These are phyloP conservation scores for Gossypium trilobum DNA, from an alignment of 441 rosid species.

Conservation along the genomic window DNA sequence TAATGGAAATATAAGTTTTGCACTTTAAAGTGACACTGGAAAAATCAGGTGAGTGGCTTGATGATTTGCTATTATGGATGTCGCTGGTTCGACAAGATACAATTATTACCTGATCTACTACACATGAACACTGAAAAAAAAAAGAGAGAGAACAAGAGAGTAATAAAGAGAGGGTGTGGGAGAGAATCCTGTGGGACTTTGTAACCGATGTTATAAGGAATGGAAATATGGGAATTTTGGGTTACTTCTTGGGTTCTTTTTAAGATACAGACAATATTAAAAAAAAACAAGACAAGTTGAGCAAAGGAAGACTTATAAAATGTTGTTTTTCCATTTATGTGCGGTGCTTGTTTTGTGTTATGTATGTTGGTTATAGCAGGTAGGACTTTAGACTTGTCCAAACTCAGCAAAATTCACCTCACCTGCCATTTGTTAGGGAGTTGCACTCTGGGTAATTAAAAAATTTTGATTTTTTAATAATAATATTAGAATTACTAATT, in stretches of 20 bases:
- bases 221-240: neutral
- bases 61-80: conserved; percentile 13
- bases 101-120: conserved; percentile 13
- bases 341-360: neutral
- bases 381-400: conserved; percentile 18
- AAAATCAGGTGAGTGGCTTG: conserved; percentile 5
- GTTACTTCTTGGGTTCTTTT: neutral
- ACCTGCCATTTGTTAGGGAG: conserved; percentile 28
- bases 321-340: neutral
- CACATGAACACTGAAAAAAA: neutral
- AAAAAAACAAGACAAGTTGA: neutral
- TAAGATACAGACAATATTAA: neutral
- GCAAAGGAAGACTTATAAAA: neutral
- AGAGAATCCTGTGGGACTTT: neutral
- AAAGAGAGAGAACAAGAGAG: neutral
- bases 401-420: conserved; percentile 10
- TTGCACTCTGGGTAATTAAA: neutral
- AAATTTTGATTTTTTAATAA: neutral
- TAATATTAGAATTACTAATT: neutral
- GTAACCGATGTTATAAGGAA: neutral
- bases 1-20: conserved; percentile 13
- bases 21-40: neutral
- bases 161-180: neutral
- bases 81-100: conserved; percentile 17
- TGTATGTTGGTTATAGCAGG: conserved; percentile 14